Evolutionary conservation across 202 grass and related monocot genomes (phyloP).

Genomic region (Carex sylvatica): DNA sequence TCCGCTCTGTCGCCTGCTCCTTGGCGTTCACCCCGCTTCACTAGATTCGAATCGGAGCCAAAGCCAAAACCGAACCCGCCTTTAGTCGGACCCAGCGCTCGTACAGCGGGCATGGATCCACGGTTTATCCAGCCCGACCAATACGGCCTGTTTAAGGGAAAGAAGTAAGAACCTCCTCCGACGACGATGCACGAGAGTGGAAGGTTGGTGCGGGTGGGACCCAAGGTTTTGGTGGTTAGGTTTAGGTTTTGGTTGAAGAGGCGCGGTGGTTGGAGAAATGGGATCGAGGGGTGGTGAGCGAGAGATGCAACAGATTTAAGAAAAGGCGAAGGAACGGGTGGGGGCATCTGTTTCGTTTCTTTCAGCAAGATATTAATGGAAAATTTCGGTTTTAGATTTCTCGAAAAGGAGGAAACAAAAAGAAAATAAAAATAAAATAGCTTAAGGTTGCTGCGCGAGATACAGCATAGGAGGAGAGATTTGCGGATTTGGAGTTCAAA

Average conservation of each 20-base stretch:
- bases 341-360: constrained; percentile 27
- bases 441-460: background rate
- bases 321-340: constrained; percentile 25
- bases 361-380: constrained; percentile 15
- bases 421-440: background rate
- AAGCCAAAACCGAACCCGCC: background rate
- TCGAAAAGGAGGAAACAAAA: background rate
- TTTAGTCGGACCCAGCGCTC: constrained; percentile 24
- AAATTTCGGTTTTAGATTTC: constrained; percentile 16
- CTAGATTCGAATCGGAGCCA: constrained; percentile 17
- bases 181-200: constrained; percentile 41
- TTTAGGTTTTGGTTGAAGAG: constrained; percentile 52
- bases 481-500: constrained; percentile 4
- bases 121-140: constrained; percentile 28
- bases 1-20: constrained; percentile 27
- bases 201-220: constrained; percentile 30
- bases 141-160: constrained; percentile 21
- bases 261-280: constrained; percentile 60
- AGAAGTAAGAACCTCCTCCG: constrained; percentile 28
- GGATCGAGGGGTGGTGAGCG: constrained; percentile 41
- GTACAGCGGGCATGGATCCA: constrained; percentile 24
- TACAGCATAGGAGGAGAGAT: background rate
- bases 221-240: constrained; percentile 33
- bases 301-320: constrained; percentile 25
- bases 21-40: constrained; percentile 10